phyloP scores from a whole-genome alignment of 2,329 filamentous ascomycete genomes.

The Fonsecaea pugnacius region DNA sequence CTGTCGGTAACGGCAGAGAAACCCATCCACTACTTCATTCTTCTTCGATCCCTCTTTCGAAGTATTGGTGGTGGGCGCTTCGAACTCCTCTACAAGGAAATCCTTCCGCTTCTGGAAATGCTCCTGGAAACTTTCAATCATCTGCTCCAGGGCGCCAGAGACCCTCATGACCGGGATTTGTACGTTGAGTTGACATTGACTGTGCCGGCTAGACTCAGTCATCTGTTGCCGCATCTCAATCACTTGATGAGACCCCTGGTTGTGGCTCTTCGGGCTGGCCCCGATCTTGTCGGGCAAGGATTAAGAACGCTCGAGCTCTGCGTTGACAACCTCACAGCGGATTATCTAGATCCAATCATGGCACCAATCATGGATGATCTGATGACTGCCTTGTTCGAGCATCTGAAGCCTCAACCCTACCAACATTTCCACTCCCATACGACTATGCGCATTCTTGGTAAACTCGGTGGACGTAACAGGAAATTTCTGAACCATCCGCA shows the following conservation, averaged over 20 bases:
- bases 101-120: conserved; percentile 95
- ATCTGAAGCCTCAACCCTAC: conserved; percentile 89
- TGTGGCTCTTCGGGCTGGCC: conserved; percentile 88
- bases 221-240: conserved; percentile 90
- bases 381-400: conserved; percentile 96
- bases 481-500: conserved; percentile 93
- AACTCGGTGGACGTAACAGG: conserved; percentile 90
- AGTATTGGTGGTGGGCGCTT: conserved; percentile 98
- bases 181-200: conserved; percentile 98
- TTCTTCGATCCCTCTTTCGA: conserved; percentile 87
- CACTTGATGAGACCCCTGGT: conserved; percentile 97
- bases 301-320: conserved; percentile 92
- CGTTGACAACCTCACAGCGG: conserved; percentile 95
- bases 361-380: conserved; percentile 97
- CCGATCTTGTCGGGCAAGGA: conserved; percentile 92
- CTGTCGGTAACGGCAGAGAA: conserved; percentile 93
- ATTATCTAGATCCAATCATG: conserved; percentile 99
- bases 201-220: conserved; percentile 90
- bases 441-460: conserved; percentile 94
- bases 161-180: conserved; percentile 86
- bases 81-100: conserved; percentile 97
- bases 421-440: conserved; percentile 98
- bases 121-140: conserved; percentile 96
- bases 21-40: conserved; percentile 97
- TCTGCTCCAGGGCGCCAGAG: conserved; percentile 83